Percentiles rank a stretch among this genome's conserved stretches.
Conservation (phyloP, 169 alveolate species). For the Plasmodium cynomolgi region DNA sequence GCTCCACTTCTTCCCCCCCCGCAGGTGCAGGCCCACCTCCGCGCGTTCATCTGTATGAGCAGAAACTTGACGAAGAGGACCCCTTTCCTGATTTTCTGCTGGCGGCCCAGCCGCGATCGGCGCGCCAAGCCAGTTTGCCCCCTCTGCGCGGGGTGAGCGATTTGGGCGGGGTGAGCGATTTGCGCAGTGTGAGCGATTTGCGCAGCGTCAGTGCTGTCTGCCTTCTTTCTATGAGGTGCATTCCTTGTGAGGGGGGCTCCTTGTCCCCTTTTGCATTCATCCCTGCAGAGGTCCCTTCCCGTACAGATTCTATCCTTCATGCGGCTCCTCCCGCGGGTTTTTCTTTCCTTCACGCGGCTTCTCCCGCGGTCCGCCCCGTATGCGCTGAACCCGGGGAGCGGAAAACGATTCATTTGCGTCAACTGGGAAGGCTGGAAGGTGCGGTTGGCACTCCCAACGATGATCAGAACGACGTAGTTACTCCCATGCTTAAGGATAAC, state of each 20-base stretch:
- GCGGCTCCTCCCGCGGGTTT: not conserved
- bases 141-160: not conserved
- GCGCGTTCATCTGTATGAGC: not conserved
- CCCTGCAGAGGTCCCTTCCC: too few species aligned
- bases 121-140: not conserved
- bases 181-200: too few species aligned
- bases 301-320: too few species aligned
- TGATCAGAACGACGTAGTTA: not conserved
- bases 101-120: not conserved
- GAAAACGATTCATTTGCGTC: not conserved
- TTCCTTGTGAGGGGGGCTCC: too few species aligned
- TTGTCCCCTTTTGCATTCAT: too few species aligned
- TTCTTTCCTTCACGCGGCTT: not conserved
- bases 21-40: not conserved
- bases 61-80: not conserved
- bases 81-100: not conserved
- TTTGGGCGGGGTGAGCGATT: too few species aligned
- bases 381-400: not conserved
- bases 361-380: not conserved
- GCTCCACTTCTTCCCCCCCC: not conserved
- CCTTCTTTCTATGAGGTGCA: too few species aligned
- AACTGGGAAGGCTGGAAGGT: not conserved
- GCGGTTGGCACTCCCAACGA: not conserved
- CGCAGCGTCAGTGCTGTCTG: too few species aligned
- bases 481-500: not conserved